Base-by-base conservation (phyloP, 176 grass and related monocot species). In the Paspalum vaginatum region DNA sequence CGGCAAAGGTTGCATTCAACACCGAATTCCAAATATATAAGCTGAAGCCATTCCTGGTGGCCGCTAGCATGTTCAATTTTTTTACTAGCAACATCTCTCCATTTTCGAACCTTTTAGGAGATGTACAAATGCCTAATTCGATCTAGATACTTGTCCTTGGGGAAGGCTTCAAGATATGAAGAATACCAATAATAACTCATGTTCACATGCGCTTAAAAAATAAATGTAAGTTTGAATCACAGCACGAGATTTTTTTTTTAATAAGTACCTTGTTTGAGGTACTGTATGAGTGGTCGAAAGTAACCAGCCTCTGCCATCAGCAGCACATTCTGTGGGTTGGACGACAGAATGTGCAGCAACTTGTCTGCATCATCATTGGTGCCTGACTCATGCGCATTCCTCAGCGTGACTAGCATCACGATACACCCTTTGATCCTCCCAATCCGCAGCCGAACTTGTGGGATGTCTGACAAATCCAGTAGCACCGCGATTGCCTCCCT, bases 301-400 rank as follows among this genome's bases (percentile, higher is more conserved):
- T 94, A 97, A 17, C 91, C 91, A 70, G 91, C 87, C 83, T 97
- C 91, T 8, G 89, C 91, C 95, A 94, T 94, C 15, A 97, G 77
- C 40, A 97, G 83, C 47, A 94, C 95, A 85, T 97, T 97, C 52
- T 97, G 94, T 0, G 91, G 84, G 63, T 82, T 92, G 53, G 70
- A 75, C 0, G 94, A 94, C 68, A 97, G 61, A 52, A 88, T 85
- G 67, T 77, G 15, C 11, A 92, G 68, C 59, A 97, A 82, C 74
- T 61, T 94, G 37, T 83, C 85, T 0, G 83, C 85, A 12, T 80
- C 85, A 21, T 77, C 53, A 48, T 82, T 66, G 63, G 77, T 85
- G 52, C 40, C 46, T 20, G 78, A 65, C 65, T 97, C 95, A 80
- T 85, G 77, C 1, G 85, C 83, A 41, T 97, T 97, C 68, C 66